Evolutionary conservation across 768 basidiomycete genomes (phyloP).

Genomic region (Coprinopsis cinerea): DNA sequence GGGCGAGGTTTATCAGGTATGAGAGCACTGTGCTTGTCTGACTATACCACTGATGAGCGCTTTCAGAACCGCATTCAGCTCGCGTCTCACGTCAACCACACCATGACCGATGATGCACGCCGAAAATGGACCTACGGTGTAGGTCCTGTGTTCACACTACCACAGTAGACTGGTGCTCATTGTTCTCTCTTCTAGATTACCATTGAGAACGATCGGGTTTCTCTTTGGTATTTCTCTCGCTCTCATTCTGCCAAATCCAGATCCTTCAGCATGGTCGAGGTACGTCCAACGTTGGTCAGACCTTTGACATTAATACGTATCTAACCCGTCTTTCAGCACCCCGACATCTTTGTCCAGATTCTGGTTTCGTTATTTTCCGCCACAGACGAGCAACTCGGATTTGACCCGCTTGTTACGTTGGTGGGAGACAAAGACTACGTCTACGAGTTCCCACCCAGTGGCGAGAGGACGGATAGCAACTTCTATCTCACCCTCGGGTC

Average conservation of each 20-base stretch:
- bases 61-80: slow-evolving; percentile 9
- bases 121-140: slow-evolving; percentile 20
- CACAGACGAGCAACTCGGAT: not conserved
- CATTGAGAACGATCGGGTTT: slow-evolving; percentile 7
- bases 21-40: slow-evolving; percentile 2
- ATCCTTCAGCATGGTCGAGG: slow-evolving; percentile 6
- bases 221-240: slow-evolving; percentile 12
- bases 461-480: not conserved
- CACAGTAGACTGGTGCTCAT: not conserved
- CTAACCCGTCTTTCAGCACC: not conserved
- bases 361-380: slow-evolving; percentile 9
- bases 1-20: not conserved
- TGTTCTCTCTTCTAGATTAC: not conserved
- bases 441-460: not conserved
- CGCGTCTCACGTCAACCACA: slow-evolving; percentile 10
- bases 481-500: not conserved
- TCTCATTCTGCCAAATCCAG: slow-evolving; percentile 9
- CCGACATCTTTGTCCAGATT: not conserved
- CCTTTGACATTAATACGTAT: not conserved
- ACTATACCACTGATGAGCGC: not conserved
- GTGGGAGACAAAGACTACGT: not conserved
- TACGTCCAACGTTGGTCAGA: too few relatives aligned
- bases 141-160: not conserved
- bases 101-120: slow-evolving; percentile 21
- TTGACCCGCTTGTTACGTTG: not conserved